phyloP scores from a whole-genome alignment of 2,329 filamentous ascomycete species.

The Dothiorella sarmentorum region DNA sequence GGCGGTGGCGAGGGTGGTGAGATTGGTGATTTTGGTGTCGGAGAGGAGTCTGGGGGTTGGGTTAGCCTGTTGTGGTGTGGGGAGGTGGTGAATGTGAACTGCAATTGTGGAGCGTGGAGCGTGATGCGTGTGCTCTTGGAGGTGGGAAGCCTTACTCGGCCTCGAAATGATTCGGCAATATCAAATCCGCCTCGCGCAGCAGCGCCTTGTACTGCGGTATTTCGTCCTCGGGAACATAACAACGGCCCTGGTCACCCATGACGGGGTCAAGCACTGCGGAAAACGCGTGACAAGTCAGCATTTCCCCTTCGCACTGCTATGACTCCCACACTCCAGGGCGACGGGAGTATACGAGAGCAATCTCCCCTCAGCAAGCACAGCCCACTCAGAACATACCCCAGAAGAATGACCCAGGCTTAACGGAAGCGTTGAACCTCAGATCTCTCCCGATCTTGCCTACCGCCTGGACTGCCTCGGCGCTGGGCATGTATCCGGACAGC shows the following conservation, averaged over 20 bases:
- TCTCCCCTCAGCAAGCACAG: too few species aligned
- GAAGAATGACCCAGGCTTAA: conserved; percentile 75
- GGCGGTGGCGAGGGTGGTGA: conserved; percentile 67
- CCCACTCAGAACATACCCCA: conserved; percentile 57
- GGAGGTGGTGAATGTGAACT: too few species aligned
- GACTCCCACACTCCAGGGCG: not conserved
- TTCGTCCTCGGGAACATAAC: conserved; percentile 90
- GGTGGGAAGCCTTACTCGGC: conserved; percentile 64
- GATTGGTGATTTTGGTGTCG: conserved; percentile 75
- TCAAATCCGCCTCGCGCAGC: conserved; percentile 78
- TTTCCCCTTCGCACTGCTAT: not conserved
- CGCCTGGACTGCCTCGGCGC: conserved; percentile 75
- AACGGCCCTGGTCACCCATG: conserved; percentile 90
- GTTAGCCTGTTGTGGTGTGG: not conserved
- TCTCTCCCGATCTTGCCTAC: conserved; percentile 83
- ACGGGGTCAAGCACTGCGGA: conserved; percentile 85
- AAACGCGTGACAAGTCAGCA: not conserved
- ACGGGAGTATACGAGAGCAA: too few species aligned
- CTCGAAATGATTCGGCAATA: conserved; percentile 95
- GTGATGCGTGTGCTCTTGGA: not conserved
- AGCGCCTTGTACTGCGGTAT: conserved; percentile 85
- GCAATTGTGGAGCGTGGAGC: too few species aligned
- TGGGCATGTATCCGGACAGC: conserved; percentile 91
- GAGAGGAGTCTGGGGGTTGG: conserved; percentile 65
- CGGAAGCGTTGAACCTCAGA: conserved; percentile 62